A percentile compares a stretch with the other conserved stretches of the same genome.
Conservation (phyloP, 768 basidiomycete species). For the Auriscalpium microsporum region DNA sequence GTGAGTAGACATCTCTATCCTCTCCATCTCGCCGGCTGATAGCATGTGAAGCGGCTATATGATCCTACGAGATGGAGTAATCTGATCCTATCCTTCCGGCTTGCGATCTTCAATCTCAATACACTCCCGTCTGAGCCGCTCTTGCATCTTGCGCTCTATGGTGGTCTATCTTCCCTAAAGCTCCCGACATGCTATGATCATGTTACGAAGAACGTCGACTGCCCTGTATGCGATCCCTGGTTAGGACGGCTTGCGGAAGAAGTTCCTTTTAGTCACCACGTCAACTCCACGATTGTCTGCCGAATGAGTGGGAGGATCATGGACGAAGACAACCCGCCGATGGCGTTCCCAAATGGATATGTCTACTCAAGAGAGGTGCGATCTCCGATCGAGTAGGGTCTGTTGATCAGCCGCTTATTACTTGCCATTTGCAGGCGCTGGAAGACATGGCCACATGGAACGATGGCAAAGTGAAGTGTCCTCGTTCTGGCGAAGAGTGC, state of each 20-base stretch:
- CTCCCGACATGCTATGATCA: slow-evolving; percentile 73
- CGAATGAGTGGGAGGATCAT: slow-evolving; percentile 86
- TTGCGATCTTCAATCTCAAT: slow-evolving; percentile 81
- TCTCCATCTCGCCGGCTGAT: not conserved
- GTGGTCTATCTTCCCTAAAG: slow-evolving; percentile 86
- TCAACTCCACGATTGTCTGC: slow-evolving; percentile 94
- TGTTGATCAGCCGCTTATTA: too few relatives aligned
- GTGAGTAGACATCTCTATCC: not conserved
- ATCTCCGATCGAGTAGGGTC: too few relatives aligned
- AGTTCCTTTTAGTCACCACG: slow-evolving; percentile 89
- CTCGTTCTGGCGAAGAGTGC: slow-evolving; percentile 58
- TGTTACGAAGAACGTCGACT: slow-evolving; percentile 66
- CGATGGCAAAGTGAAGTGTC: slow-evolving; percentile 76
- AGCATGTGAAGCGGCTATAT: slow-evolving; percentile 60
- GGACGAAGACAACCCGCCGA: slow-evolving; percentile 88
- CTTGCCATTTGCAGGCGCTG: slow-evolving; percentile 46
- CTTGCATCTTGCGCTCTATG: slow-evolving; percentile 81
- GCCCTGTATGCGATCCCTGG: slow-evolving; percentile 82
- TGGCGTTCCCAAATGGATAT: slow-evolving; percentile 85
- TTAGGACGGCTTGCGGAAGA: slow-evolving; percentile 72
- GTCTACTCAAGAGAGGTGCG: slow-evolving; percentile 88
- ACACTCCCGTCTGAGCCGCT: slow-evolving; percentile 82
- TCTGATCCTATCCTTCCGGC: slow-evolving; percentile 72
- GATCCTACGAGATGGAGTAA: slow-evolving; percentile 68
- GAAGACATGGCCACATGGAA: slow-evolving; percentile 82